phyloP scores from a whole-genome alignment of 805 yeast genomes.

The Ogataea polymorpha region DNA sequence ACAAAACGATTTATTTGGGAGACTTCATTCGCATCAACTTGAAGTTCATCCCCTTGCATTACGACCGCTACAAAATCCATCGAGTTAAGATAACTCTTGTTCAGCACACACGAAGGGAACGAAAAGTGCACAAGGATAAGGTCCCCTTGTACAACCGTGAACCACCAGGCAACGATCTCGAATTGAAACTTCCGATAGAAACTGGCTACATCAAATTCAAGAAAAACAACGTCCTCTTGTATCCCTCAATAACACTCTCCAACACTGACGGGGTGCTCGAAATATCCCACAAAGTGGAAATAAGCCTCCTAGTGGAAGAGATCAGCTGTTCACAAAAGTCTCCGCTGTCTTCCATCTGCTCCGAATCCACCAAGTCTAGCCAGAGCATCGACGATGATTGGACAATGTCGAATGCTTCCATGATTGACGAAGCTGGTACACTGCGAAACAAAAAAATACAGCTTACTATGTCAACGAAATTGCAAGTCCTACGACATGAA shows the following conservation, averaged over 20 bases:
- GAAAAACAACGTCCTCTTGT: conserved; percentile 9
- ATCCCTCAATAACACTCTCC: conserved; percentile 21
- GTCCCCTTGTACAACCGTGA: not conserved
- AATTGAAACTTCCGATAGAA: not conserved
- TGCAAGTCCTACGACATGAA: conserved; percentile 19
- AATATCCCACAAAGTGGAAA: conserved; percentile 21
- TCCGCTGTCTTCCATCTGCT: not conserved
- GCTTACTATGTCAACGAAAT: conserved; percentile 20
- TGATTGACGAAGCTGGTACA: conserved; percentile 15
- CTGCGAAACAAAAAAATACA: conserved; percentile 20
- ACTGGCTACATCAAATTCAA: conserved; percentile 5
- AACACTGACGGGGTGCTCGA: conserved; percentile 17
- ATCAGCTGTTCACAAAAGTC: not conserved
- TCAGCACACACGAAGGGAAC: conserved; percentile 23
- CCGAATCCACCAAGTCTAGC: not conserved
- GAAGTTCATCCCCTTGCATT: conserved; percentile 26
- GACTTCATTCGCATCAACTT: conserved; percentile 14
- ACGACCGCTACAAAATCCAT: conserved; percentile 18
- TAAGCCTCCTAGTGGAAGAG: conserved; percentile 9
- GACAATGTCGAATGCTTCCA: conserved; percentile 20
- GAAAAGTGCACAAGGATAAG: not conserved
- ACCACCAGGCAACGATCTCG: not conserved
- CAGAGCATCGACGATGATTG: conserved; percentile 19
- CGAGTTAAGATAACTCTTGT: conserved; percentile 21
- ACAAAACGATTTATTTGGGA: conserved; percentile 20